Conservation (phyloP, 2,329 filamentous ascomycete species). For the Aureobasidium sp. region DNA sequence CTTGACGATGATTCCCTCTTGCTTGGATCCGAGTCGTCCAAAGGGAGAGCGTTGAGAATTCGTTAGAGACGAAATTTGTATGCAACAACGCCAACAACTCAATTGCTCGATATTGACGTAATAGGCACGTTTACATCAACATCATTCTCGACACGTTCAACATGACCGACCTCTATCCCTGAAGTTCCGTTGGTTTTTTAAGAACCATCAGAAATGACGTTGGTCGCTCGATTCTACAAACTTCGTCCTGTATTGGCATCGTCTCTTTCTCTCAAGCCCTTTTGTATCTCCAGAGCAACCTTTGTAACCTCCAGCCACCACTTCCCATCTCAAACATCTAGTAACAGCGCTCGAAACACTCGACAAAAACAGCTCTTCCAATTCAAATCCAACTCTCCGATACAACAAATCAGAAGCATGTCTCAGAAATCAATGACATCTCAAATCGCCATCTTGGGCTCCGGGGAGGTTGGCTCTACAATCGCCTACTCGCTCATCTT, state of each 20-base stretch:
- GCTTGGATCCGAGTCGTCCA: neutral
- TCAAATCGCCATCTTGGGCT: slow-evolving; percentile 45
- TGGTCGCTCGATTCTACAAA: neutral
- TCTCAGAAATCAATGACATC: slow-evolving; percentile 15
- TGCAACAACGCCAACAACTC: slow-evolving; percentile 4
- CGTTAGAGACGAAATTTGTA: neutral
- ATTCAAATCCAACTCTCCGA: neutral
- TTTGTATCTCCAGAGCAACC: slow-evolving; percentile 1
- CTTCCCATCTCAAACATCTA: neutral
- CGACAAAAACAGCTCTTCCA: neutral
- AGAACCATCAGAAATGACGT: too few relatives aligned
- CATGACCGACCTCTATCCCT: too few relatives aligned
- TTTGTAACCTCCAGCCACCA: slow-evolving; percentile 3
- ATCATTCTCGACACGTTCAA: neutral
- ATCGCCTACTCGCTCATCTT: slow-evolving; percentile 48
- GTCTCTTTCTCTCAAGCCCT: neutral
- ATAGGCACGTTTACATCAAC: neutral
- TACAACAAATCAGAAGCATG: neutral
- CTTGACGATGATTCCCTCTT: neutral
- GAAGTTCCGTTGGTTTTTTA: too few relatives aligned
- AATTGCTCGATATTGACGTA: neutral
- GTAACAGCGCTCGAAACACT: neutral
- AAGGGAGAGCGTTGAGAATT: neutral
- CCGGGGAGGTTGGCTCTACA: slow-evolving; percentile 46
- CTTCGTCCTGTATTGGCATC: neutral